Conservation (phyloP, 2,329 filamentous ascomycete species). For the Cercospora brassicicola region DNA sequence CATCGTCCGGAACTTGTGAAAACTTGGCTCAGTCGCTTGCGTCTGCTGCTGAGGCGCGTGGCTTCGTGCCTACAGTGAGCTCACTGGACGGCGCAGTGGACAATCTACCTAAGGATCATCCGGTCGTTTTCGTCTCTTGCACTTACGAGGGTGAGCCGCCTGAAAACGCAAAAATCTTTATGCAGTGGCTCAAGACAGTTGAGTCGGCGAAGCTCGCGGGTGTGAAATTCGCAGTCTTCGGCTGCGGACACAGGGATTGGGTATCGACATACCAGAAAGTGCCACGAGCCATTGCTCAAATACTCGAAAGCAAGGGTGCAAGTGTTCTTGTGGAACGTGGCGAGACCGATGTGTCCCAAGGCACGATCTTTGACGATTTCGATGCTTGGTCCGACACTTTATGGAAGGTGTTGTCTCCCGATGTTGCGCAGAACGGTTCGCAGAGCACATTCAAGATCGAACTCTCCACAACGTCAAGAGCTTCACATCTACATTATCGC, state of each 20-base stretch:
- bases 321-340: slow-evolving; percentile 38
- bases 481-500: slow-evolving; percentile 58
- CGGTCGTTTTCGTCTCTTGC: slow-evolving; percentile 66
- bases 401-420: slow-evolving; percentile 5
- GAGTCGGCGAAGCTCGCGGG: slow-evolving; percentile 45
- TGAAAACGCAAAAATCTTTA: slow-evolving; percentile 69
- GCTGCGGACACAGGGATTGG: slow-evolving; percentile 63
- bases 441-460: slow-evolving; percentile 5
- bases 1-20: slow-evolving; percentile 74
- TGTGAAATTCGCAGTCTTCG: slow-evolving; percentile 68
- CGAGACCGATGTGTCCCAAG: slow-evolving; percentile 41
- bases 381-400: slow-evolving; percentile 38
- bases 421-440: neutral
- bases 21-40: slow-evolving; percentile 65
- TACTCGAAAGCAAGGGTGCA: slow-evolving; percentile 55
- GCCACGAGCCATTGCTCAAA: slow-evolving; percentile 61
- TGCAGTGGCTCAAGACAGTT: slow-evolving; percentile 62
- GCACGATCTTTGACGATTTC: slow-evolving; percentile 45
- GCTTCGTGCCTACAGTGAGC: slow-evolving; percentile 59
- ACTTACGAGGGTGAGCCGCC: slow-evolving; percentile 74
- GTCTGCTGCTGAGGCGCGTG: slow-evolving; percentile 58
- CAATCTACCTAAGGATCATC: slow-evolving; percentile 59
- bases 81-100: slow-evolving; percentile 63
- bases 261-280: slow-evolving; percentile 64
- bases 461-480: slow-evolving; percentile 25